Percentiles rank a stretch among this genome's conserved stretches.
Evolutionary conservation across 352 stramenopile genomes (phyloP).

Genomic region (Bremia lactucae): DNA sequence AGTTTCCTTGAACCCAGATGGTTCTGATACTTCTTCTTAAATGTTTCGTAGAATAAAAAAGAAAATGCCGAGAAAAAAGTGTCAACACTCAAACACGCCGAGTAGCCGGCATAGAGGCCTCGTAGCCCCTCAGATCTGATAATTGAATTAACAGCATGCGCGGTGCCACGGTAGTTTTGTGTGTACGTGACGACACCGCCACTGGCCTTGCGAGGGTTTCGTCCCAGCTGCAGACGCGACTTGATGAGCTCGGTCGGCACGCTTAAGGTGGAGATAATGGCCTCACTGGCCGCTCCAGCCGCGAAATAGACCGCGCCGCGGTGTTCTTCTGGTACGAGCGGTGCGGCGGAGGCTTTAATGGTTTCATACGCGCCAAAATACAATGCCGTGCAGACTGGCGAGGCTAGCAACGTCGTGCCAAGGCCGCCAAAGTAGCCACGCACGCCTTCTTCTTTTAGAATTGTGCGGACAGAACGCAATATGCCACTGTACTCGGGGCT

Average conservation of each 20-base stretch:
- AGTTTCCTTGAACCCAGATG: slow-evolving; percentile 26
- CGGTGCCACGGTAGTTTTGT: slow-evolving; percentile 56
- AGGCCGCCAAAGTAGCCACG: slow-evolving; percentile 64
- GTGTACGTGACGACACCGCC: slow-evolving; percentile 57
- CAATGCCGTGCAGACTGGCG: slow-evolving; percentile 53
- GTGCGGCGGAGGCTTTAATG: slow-evolving; percentile 39
- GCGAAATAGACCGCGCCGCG: slow-evolving; percentile 56
- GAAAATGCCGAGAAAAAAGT: slow-evolving; percentile 73
- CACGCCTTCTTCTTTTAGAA: slow-evolving; percentile 61
- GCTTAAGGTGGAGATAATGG: slow-evolving; percentile 55
- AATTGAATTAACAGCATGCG: slow-evolving; percentile 53
- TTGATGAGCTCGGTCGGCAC: slow-evolving; percentile 81
- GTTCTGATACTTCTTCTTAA: slow-evolving; percentile 41
- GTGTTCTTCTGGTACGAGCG: slow-evolving; percentile 36
- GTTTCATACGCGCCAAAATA: slow-evolving; percentile 80
- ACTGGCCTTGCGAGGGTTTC: slow-evolving; percentile 57
- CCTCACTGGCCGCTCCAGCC: slow-evolving; percentile 51
- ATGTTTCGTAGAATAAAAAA: slow-evolving; percentile 77
- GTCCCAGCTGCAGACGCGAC: slow-evolving; percentile 56
- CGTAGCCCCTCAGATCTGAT: slow-evolving; percentile 45
- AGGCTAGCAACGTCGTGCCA: slow-evolving; percentile 61
- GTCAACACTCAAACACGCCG: slow-evolving; percentile 68
- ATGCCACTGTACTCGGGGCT: slow-evolving; percentile 55
- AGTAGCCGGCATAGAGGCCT: slow-evolving; percentile 65
- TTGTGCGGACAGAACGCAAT: slow-evolving; percentile 44